Percentiles rank a stretch among this genome's conserved stretches.
Conservation (phyloP, 2,329 filamentous ascomycete species). For the Stachybotrys echinatus region DNA sequence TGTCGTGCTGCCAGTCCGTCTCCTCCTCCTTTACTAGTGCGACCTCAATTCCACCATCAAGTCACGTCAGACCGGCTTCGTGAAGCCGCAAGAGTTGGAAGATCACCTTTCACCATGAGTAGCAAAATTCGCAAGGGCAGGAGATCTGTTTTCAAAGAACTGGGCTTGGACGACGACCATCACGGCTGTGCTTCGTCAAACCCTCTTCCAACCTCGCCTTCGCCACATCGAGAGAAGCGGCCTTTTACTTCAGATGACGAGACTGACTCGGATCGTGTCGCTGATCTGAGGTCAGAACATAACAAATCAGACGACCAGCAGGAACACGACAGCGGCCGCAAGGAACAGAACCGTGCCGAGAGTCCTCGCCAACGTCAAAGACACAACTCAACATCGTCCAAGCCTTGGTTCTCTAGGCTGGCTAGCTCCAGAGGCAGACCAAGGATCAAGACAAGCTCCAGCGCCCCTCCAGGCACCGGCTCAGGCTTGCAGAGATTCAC, state of each 20-base stretch:
- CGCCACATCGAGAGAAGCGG: slow-evolving; percentile 8
- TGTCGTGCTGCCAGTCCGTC: slow-evolving; percentile 4
- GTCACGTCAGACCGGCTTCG: slow-evolving; percentile 46
- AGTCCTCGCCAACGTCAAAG: slow-evolving; percentile 7
- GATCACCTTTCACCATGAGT: slow-evolving; percentile 33
- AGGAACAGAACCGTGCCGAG: not conserved
- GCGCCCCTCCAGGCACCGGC: slow-evolving; percentile 34
- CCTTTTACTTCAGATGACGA: slow-evolving; percentile 1
- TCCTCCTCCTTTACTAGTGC: slow-evolving; percentile 16
- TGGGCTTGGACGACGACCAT: slow-evolving; percentile 38
- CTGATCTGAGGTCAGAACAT: not conserved
- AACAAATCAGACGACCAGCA: not conserved
- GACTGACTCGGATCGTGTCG: not conserved
- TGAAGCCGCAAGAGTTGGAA: slow-evolving; percentile 35
- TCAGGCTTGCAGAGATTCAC: slow-evolving; percentile 38
- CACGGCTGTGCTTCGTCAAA: slow-evolving; percentile 13
- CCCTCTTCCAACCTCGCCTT: slow-evolving; percentile 9
- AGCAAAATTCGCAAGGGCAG: slow-evolving; percentile 44
- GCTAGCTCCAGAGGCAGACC: slow-evolving; percentile 31
- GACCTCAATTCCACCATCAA: slow-evolving; percentile 46
- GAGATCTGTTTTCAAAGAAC: slow-evolving; percentile 47
- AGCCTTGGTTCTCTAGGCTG: slow-evolving; percentile 39
- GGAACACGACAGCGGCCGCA: slow-evolving; percentile 2
- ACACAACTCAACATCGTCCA: slow-evolving; percentile 13
- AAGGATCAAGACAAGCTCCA: slow-evolving; percentile 36